A percentile compares a stretch with the other conserved stretches of the same genome.
phyloP scores from a whole-genome alignment of 1,284 basidiomycete species.

The Inonotus obliquus region DNA sequence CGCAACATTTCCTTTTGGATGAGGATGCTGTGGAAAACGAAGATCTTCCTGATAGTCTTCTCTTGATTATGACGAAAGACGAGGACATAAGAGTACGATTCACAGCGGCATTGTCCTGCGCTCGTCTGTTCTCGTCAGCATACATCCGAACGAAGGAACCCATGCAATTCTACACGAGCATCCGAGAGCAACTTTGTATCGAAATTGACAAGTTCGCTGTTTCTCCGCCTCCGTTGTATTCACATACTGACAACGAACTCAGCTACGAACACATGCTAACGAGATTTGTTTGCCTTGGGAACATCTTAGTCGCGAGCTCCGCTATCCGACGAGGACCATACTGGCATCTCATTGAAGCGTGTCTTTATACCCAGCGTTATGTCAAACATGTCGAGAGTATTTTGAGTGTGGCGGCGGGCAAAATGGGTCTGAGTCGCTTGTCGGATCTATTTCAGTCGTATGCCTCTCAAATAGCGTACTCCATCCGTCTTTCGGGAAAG shows the following conservation, averaged over 20 bases:
- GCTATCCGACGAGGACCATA: slow-evolving; percentile 81
- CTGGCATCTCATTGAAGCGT: slow-evolving; percentile 81
- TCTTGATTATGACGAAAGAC: slow-evolving; percentile 58
- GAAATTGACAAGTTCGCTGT: slow-evolving; percentile 44
- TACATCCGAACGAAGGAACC: slow-evolving; percentile 26
- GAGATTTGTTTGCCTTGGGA: slow-evolving; percentile 73
- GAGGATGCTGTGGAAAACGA: slow-evolving; percentile 28
- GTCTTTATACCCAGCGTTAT: slow-evolving; percentile 43
- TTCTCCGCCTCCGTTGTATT: slow-evolving; percentile 10
- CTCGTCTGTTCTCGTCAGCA: slow-evolving; percentile 52
- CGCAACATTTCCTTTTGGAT: slow-evolving; percentile 45
- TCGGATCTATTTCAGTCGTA: slow-evolving; percentile 75
- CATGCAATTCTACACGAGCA: slow-evolving; percentile 39
- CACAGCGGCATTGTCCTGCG: slow-evolving; percentile 61
- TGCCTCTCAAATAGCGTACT: slow-evolving; percentile 70
- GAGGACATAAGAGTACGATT: slow-evolving; percentile 85
- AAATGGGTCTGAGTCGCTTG: slow-evolving; percentile 66
- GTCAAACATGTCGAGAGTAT: slow-evolving; percentile 61
- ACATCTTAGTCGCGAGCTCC: slow-evolving; percentile 81
- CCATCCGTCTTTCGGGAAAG: slow-evolving; percentile 45
- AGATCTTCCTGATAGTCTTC: slow-evolving; percentile 41
- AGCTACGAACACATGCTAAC: slow-evolving; percentile 80
- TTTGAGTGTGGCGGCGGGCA: slow-evolving; percentile 55
- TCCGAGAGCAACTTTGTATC: slow-evolving; percentile 40
- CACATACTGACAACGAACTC: slow-evolving; percentile 16